Conservation (phyloP, 352 stramenopile genomes). For the Phytophthora macrochlamydospora region DNA sequence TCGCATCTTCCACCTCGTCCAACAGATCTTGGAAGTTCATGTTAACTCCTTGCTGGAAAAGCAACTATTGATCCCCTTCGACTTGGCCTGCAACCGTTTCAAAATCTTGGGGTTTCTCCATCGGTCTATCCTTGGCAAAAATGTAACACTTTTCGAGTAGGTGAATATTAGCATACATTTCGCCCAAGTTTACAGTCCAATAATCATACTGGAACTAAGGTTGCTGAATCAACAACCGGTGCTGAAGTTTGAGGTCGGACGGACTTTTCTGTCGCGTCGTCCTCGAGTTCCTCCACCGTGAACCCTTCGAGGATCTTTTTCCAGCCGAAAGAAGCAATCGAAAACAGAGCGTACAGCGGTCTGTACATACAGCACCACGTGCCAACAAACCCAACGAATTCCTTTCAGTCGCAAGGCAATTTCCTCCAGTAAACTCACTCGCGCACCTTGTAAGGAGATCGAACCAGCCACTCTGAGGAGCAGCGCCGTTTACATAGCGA, state of each 20-base stretch:
- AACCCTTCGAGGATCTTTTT: constrained; percentile 66
- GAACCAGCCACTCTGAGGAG: constrained; percentile 65
- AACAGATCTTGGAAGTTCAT: constrained; percentile 83
- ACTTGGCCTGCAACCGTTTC: constrained; percentile 9
- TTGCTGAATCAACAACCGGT: constrained; percentile 12
- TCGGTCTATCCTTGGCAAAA: constrained; percentile 25
- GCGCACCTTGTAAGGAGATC: constrained; percentile 64
- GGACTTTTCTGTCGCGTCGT: constrained; percentile 27
- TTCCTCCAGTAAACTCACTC: neutral
- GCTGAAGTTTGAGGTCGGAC: constrained; percentile 5
- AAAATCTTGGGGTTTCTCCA: constrained; percentile 14
- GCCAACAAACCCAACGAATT: constrained; percentile 15
- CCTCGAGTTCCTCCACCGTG: constrained; percentile 40
- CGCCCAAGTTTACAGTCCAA: constrained; percentile 18
- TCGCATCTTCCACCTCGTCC: constrained; percentile 72
- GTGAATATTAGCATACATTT: constrained; percentile 21
- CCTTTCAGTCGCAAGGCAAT: neutral
- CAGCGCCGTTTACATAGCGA: constrained; percentile 79
- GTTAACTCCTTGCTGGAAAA: neutral
- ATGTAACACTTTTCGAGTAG: neutral
- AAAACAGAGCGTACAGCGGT: constrained; percentile 65
- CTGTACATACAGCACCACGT: constrained; percentile 22
- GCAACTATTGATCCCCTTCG: neutral
- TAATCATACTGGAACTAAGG: constrained; percentile 34
- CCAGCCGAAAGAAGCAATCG: constrained; percentile 67